Conservation (phyloP, 2,329 filamentous ascomycete genomes). For the Aureobasidium sp. region DNA sequence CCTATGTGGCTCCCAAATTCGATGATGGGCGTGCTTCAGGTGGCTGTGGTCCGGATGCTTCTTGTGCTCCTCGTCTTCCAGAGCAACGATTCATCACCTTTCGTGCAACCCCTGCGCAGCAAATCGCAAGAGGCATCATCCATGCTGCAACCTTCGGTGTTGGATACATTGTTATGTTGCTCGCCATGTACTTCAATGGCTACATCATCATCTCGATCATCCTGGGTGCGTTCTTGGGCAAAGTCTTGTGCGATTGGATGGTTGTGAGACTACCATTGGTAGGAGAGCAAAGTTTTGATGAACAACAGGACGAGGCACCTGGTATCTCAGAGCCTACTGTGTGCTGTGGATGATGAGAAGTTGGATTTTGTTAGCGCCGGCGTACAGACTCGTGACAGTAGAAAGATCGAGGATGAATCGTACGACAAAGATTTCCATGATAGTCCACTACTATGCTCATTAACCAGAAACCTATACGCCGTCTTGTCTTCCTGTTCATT, state of each 20-base stretch:
- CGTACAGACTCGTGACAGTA: too few relatives aligned
- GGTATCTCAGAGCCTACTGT: slow-evolving; percentile 4
- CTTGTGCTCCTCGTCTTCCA: slow-evolving; percentile 43
- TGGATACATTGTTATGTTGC: slow-evolving; percentile 71
- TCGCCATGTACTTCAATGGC: slow-evolving; percentile 56
- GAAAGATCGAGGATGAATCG: too few relatives aligned
- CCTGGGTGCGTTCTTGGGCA: slow-evolving; percentile 63
- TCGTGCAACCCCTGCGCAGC: not conserved
- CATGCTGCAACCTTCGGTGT: slow-evolving; percentile 65
- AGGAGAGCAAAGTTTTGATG: not conserved
- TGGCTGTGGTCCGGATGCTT: slow-evolving; percentile 6
- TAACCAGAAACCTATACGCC: not conserved
- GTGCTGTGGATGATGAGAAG: not conserved
- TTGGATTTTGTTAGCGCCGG: not conserved
- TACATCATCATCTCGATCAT: slow-evolving; percentile 78
- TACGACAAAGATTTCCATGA: not conserved
- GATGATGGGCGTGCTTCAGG: not conserved
- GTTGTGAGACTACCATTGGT: not conserved
- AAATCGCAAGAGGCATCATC: slow-evolving; percentile 46
- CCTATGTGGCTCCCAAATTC: not conserved
- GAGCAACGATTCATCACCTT: slow-evolving; percentile 49
- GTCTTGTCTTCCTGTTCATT: not conserved
- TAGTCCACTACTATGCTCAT: not conserved
- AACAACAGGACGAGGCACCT: not conserved
- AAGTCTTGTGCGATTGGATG: slow-evolving; percentile 62